Evolutionary conservation across 2,329 filamentous ascomycete species (phyloP).

Genomic region (Penicillium psychrosexuale): DNA sequence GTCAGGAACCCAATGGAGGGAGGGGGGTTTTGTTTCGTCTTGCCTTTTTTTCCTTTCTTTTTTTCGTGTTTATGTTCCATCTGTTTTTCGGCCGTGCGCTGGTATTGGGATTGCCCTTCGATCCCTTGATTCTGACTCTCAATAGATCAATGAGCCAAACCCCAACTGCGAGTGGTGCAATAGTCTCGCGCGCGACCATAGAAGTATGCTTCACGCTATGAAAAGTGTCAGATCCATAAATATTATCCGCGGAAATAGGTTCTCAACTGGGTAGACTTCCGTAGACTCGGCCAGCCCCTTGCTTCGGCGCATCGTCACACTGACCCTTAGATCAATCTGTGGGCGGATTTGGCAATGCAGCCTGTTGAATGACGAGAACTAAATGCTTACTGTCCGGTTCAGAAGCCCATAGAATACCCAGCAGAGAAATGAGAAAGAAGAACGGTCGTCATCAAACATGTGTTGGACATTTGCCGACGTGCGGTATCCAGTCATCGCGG

Average conservation of each 20-base stretch:
- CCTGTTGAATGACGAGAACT: neutral
- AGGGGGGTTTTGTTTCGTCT: neutral
- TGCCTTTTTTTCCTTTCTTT: neutral
- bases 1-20: conserved; percentile 16
- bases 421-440: neutral
- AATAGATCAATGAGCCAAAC: neutral
- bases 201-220: neutral
- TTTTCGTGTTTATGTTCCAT: neutral
- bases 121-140: conserved; percentile 1
- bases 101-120: neutral
- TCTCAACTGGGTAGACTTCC: conserved; percentile 6
- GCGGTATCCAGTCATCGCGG: neutral
- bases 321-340: conserved; percentile 16
- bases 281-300: conserved; percentile 21
- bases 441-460: neutral
- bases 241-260: neutral
- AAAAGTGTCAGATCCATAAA: neutral
- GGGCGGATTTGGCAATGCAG: neutral
- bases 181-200: neutral
- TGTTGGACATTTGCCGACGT: neutral
- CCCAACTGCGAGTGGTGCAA: neutral
- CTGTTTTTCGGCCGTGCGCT: neutral
- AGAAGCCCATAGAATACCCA: neutral
- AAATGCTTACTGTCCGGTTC: neutral
- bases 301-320: conserved; percentile 16